phyloP scores from a whole-genome alignment of 495 filamentous ascomycete genomes.

The Talaromyces ruber region DNA sequence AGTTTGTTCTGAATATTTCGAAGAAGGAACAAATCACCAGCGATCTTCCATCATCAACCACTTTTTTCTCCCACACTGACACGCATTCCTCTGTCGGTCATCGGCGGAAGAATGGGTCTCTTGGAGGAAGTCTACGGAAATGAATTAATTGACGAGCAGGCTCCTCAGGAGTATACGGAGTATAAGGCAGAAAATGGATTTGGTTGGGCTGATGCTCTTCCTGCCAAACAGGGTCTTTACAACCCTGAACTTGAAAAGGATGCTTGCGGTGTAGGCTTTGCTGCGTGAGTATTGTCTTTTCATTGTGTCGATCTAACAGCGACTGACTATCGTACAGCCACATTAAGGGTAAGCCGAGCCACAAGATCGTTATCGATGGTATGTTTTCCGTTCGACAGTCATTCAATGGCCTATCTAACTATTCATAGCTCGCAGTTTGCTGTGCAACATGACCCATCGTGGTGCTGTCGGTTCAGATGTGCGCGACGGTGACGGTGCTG shows the following conservation, averaged over 20 bases:
- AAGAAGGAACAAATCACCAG: neutral
- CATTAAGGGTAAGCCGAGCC: slow-evolving; percentile 94
- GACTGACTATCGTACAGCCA: slow-evolving; percentile 48
- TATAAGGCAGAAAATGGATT: slow-evolving; percentile 81
- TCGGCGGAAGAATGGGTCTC: slow-evolving; percentile 58
- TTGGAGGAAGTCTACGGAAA: slow-evolving; percentile 58
- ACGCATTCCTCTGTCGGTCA: slow-evolving; percentile 33
- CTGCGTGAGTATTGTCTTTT: slow-evolving; percentile 60
- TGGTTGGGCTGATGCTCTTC: slow-evolving; percentile 93
- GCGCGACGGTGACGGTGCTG: slow-evolving; percentile 94
- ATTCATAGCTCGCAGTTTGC: slow-evolving; percentile 68
- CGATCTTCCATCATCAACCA: neutral
- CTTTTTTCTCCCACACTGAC: neutral
- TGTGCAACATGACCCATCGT: slow-evolving; percentile 99
- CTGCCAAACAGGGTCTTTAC: slow-evolving; percentile 96
- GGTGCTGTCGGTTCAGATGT: slow-evolving; percentile 97
- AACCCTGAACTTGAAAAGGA: slow-evolving; percentile 96
- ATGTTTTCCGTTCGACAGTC: slow-evolving; percentile 21
- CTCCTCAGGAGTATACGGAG: slow-evolving; percentile 59
- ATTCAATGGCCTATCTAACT: slow-evolving; percentile 1
- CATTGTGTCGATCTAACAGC: neutral
- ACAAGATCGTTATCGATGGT: slow-evolving; percentile 99
- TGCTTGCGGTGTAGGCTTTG: slow-evolving; percentile 98
- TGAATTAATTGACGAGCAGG: slow-evolving; percentile 51
- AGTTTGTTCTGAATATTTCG: neutral